Evolutionary conservation across 768 basidiomycete genomes (phyloP).

Genomic region (Rickenella mellea): DNA sequence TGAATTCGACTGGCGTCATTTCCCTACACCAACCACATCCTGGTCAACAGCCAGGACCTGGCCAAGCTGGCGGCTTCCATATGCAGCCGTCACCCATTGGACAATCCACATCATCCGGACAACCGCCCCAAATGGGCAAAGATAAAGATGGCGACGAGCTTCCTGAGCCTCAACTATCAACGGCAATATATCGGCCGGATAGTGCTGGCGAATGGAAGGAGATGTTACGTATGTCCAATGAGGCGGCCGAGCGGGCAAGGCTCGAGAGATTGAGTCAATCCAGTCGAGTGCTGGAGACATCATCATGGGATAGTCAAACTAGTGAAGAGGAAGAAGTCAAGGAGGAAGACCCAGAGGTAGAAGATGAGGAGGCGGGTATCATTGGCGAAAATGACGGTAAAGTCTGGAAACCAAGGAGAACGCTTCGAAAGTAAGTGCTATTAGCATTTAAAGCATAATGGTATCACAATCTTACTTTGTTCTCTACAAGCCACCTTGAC

Average conservation of each 20-base stretch:
- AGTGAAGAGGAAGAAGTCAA: conserved; percentile 59
- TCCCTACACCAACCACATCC: conserved; percentile 28
- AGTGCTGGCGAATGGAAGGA: conserved; percentile 84
- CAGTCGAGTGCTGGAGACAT: conserved; percentile 23
- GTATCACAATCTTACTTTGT: too few relatives aligned
- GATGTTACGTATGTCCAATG: conserved; percentile 56
- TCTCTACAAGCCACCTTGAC: conserved; percentile 69
- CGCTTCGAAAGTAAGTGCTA: conserved; percentile 72
- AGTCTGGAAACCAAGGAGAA: conserved; percentile 80
- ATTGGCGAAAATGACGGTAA: conserved; percentile 64
- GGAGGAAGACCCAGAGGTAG: conserved; percentile 61
- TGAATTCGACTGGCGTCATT: conserved; percentile 25
- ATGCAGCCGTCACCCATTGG: conserved; percentile 8
- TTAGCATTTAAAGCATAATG: conserved; percentile 5
- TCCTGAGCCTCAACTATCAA: conserved; percentile 42
- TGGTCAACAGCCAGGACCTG: conserved; percentile 21
- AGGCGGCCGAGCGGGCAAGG: conserved; percentile 46
- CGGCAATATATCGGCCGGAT: conserved; percentile 83
- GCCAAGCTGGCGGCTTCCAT: conserved; percentile 11
- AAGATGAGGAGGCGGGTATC: conserved; percentile 56
- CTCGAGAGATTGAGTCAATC: conserved; percentile 21
- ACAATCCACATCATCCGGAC: conserved; percentile 21
- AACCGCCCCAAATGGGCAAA: conserved; percentile 21
- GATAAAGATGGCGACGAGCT: conserved; percentile 41
- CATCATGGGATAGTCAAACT: conserved; percentile 42